Evolutionary conservation across 176 grass and related monocot genomes (phyloP).

Genomic region (Musa acuminata): DNA sequence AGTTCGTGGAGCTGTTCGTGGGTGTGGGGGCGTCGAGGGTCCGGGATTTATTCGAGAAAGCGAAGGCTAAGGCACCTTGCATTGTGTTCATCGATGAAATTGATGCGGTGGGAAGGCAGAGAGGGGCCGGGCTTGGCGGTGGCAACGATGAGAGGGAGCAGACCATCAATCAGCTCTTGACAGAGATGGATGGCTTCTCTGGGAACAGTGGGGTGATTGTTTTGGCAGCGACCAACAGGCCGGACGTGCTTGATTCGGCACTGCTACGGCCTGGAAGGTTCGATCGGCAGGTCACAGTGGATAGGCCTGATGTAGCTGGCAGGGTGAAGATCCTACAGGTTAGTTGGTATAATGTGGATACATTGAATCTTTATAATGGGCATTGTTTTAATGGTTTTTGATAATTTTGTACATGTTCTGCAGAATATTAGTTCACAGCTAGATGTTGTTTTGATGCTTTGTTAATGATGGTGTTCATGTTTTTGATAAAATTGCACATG

Average conservation of each 20-base stretch:
- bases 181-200: slow-evolving; percentile 93
- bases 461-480: neutral
- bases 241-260: slow-evolving; percentile 64
- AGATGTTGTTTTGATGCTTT: too few species aligned
- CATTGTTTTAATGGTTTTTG: too few species aligned
- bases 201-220: slow-evolving; percentile 95
- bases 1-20: slow-evolving; percentile 91
- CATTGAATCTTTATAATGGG: slow-evolving; percentile 4
- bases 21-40: slow-evolving; percentile 88
- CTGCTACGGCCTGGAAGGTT: slow-evolving; percentile 75
- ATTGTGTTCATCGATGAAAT: slow-evolving; percentile 99
- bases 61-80: slow-evolving; percentile 92
- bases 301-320: slow-evolving; percentile 80
- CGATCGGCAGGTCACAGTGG: slow-evolving; percentile 90
- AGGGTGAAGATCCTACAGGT: slow-evolving; percentile 93
- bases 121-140: slow-evolving; percentile 77
- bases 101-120: slow-evolving; percentile 84
- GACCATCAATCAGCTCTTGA: slow-evolving; percentile 95
- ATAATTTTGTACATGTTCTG: too few species aligned
- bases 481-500: neutral
- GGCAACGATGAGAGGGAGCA: slow-evolving; percentile 97
- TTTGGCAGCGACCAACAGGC: slow-evolving; percentile 76
- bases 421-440: too few species aligned
- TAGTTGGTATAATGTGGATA: neutral
- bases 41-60: slow-evolving; percentile 94